Base-by-base conservation (phyloP, 1,139 yeast species). In the Saccharomyces hybrid region DNA sequence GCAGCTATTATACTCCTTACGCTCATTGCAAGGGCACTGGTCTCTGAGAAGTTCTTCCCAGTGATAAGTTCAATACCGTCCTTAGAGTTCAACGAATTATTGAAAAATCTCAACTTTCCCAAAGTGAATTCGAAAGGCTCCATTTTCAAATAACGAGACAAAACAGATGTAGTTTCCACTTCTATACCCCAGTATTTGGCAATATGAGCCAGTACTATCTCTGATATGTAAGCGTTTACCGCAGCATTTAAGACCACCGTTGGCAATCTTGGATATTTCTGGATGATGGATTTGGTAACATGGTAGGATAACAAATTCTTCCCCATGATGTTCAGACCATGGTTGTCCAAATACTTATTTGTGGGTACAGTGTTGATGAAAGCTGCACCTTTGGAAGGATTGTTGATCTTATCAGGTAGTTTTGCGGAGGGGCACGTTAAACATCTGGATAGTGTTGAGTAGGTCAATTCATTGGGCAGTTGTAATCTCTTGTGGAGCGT, bases 151-250 rank as follows among this genome's bases (percentile, higher is more conserved):
- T 78, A 82, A 64, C 89, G 80, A 55, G 86, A 84, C 61, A 89
- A 73, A 50, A 84, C 78, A 27, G 88, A 74, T 11, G 83, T 73
- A 24, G 75, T 72, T 68, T 90, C 97, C 38, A 78, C 77, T 71
- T 88, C 93, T 53, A 93, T 84, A 71, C 99, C 99, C 98, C 98
- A 93, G 32, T 74, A 66, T 64, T 75, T 78, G 32, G 91, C 96
- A 47, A 90, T 74, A 51, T 78, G 79, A 48, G 80, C 74, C 58
- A 93, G 75, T 0, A 90, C 78, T 16, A 76, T 78, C 47, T 81
- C 79, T 1, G 93, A 88, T 71, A 85, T 78, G 67, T 82, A 86
- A 4, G 95, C 78, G 62, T 86, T 84, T 5, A 87, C 82, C 1
- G 95, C 90, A 28, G 83, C 80, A 63, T 84, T 82, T 58, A 89